Base-by-base conservation (phyloP, 1,284 basidiomycete species). In the Moniliella sp. region DNA sequence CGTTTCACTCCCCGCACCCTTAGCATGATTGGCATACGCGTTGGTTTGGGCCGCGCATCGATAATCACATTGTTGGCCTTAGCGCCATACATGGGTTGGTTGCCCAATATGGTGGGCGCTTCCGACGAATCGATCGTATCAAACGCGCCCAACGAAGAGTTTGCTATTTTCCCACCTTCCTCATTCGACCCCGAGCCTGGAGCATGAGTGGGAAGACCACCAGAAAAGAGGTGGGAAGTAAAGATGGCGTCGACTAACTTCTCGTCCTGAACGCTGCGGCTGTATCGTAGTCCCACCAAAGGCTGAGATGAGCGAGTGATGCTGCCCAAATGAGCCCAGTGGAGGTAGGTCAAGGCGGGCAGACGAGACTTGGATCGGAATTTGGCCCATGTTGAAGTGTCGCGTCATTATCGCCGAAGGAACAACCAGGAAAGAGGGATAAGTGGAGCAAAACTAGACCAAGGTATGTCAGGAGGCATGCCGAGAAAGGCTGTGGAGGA, bases 1-100 rank as follows among this genome's bases (percentile, higher is more conserved):
- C 62, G 94, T 97, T 64, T 99, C 91, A 1, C 88, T 88, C 0
- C 91, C 91, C 0, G 88, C 91, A 4, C 91, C 91, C 64, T 84
- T 88, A 18, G 86, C 91, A 4, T 82, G 81, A 59, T 94, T 97
- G 12, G 86, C 91, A 64, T 97, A 74, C 0, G 91, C 91, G 60
- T 97, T 97, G 2, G 82, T 75, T 1, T 94, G 2, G 91, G 88
- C 4, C 91, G 71, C 17, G 91, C 91, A 59, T 99, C 91, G 43
- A 97, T 80, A 61, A 99, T 94, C 39, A 97, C 67, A 58, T 97
- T 97, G 4, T 83, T 93, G 2, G 76, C 63, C 0, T 81, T 91
- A 2, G 88, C 80, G 18, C 91, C 91, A 55, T 86, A 97, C n/a
- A 93, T n/a, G n/a, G n/a, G n/a, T n/a, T n/a, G n/a, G n/a, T n/a